Percentiles rank a stretch among this genome's conserved stretches.
These are phyloP conservation scores for Chlorociboria aeruginascens DNA, from an alignment of 495 filamentous ascomycete genomes.

Conservation along the genomic window DNA sequence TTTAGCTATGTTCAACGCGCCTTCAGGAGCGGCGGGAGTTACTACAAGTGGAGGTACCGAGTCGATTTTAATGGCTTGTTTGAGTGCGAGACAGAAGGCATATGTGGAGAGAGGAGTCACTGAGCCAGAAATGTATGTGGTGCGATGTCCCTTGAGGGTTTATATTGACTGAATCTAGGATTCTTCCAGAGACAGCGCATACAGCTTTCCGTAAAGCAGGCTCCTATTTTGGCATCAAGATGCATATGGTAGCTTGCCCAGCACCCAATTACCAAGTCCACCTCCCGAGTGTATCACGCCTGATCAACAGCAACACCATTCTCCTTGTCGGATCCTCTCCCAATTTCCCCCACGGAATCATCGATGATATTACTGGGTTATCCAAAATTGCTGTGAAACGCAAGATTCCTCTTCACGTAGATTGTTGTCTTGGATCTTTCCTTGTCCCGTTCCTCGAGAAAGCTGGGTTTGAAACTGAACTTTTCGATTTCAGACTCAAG, in stretches of 20 bases:
- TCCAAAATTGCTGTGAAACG: constrained; percentile 72
- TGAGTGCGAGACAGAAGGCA: constrained; percentile 82
- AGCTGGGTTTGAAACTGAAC: constrained; percentile 76
- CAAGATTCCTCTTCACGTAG: constrained; percentile 82
- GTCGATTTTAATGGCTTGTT: constrained; percentile 88
- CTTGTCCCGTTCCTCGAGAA: constrained; percentile 81
- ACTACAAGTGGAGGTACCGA: constrained; percentile 92
- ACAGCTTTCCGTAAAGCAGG: constrained; percentile 93
- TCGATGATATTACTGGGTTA: constrained; percentile 82
- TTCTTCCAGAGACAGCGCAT: constrained; percentile 88
- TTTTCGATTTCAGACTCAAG: constrained; percentile 87
- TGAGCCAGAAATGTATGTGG: constrained; percentile 78
- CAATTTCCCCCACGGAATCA: constrained; percentile 96
- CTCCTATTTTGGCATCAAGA: constrained; percentile 88
- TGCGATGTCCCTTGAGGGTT: background rate
- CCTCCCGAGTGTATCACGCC: constrained; percentile 57
- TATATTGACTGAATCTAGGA: constrained; percentile 39
- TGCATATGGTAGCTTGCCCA: constrained; percentile 82
- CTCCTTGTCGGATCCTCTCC: constrained; percentile 90
- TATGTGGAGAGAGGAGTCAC: constrained; percentile 72
- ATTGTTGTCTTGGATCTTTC: constrained; percentile 96
- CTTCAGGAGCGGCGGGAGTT: constrained; percentile 69
- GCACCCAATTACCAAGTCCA: constrained; percentile 78
- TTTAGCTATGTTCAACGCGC: constrained; percentile 82
- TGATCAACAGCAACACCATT: constrained; percentile 95